A percentile compares a stretch with the other conserved stretches of the same genome.
phyloP scores from a whole-genome alignment of 2,329 filamentous ascomycete species.

The Monosporascus ibericus region DNA sequence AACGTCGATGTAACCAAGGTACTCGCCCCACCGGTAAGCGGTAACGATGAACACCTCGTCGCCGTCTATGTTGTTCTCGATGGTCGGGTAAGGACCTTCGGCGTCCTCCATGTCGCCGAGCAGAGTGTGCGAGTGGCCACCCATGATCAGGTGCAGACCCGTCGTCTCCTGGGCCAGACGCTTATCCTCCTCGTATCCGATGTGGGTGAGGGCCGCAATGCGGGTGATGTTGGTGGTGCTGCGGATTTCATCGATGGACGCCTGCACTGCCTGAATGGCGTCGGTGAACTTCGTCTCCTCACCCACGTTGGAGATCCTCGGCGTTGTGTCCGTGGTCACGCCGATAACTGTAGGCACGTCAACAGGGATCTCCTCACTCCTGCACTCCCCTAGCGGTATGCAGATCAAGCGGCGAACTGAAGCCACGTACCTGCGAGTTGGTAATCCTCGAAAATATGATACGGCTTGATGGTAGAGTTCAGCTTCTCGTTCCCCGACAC shows the following conservation, averaged over 20 bases:
- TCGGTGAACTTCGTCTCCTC: constrained; percentile 53
- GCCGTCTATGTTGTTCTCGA: constrained; percentile 52
- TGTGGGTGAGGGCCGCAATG: constrained; percentile 61
- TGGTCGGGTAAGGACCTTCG: constrained; percentile 57
- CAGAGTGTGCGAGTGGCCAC: constrained; percentile 35
- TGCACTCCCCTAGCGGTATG: no score
- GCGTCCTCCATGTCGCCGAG: constrained; percentile 54
- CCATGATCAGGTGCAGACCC: constrained; percentile 62
- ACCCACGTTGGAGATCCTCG: constrained; percentile 53
- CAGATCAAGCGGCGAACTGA: no score
- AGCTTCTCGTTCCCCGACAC: constrained; percentile 52
- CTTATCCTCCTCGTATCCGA: constrained; percentile 60
- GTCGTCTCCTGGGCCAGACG: constrained; percentile 52
- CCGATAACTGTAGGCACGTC: constrained; percentile 42
- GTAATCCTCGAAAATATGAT: constrained; percentile 57
- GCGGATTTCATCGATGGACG: constrained; percentile 55
- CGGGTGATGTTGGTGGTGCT: constrained; percentile 56
- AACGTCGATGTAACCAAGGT: constrained; percentile 61
- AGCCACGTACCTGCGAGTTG: constrained; percentile 36
- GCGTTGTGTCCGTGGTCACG: constrained; percentile 55
- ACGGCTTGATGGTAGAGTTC: constrained; percentile 59
- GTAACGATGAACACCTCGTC: constrained; percentile 65
- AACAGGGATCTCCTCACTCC: background rate
- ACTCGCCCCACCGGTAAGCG: constrained; percentile 63
- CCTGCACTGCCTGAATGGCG: constrained; percentile 51